phyloP scores from a whole-genome alignment of 352 stramenopile species.

The Nothophytophthora sp. region DNA sequence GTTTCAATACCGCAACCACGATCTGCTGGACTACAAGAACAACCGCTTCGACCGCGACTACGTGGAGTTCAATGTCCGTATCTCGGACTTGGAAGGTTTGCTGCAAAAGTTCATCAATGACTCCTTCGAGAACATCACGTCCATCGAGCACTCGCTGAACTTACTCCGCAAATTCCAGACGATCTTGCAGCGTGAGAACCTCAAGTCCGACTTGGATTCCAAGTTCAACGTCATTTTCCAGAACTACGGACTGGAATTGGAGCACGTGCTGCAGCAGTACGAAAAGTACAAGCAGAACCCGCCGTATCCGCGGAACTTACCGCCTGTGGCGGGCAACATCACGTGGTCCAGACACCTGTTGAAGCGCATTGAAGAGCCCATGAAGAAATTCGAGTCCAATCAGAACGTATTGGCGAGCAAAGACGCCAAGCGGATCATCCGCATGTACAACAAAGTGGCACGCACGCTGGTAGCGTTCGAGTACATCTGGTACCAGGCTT shows the following conservation, averaged over 20 bases:
- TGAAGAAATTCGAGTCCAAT: constrained; percentile 99
- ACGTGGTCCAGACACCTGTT: constrained; percentile 97
- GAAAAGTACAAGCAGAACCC: constrained; percentile 98
- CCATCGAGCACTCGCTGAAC: constrained; percentile 97
- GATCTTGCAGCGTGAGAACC: constrained; percentile 97
- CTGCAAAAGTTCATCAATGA: constrained; percentile 99
- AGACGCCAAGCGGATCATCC: constrained; percentile 98
- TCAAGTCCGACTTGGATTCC: constrained; percentile 98
- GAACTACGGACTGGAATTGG: constrained; percentile 98
- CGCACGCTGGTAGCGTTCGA: constrained; percentile 98
- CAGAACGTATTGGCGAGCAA: constrained; percentile 97
- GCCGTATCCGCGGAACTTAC: constrained; percentile 96
- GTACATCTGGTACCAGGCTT: constrained; percentile 99
- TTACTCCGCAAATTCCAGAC: constrained; percentile 98
- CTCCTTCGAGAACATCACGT: constrained; percentile 99
- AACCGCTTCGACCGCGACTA: constrained; percentile 98
- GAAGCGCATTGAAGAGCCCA: constrained; percentile 99
- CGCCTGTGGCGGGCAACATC: constrained; percentile 98
- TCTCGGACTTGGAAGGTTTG: constrained; percentile 95
- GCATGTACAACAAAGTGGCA: constrained; percentile 99
- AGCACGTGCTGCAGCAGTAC: constrained; percentile 98
- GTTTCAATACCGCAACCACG: constrained; percentile 96
- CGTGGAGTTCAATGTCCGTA: constrained; percentile 95
- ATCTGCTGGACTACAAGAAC: constrained; percentile 98
- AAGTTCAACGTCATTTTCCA: constrained; percentile 99